Evolutionary conservation across 768 basidiomycete genomes (phyloP).

Genomic region (Lentinula boryana): DNA sequence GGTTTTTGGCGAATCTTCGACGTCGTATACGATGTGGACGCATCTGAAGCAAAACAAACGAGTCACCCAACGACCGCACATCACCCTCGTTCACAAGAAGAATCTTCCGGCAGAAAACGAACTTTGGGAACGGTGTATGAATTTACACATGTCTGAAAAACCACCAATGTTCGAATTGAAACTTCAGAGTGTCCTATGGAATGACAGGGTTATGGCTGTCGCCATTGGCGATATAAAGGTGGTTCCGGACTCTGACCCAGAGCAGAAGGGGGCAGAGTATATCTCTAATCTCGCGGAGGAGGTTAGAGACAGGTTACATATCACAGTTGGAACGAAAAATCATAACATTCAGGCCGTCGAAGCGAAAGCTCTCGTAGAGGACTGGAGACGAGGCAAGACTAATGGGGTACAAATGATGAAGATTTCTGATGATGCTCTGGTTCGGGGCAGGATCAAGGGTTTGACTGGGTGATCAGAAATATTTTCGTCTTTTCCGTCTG

Average conservation of each 20-base stretch:
- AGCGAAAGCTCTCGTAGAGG: constrained; percentile 58
- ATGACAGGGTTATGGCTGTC: constrained; percentile 75
- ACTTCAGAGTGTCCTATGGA: constrained; percentile 65
- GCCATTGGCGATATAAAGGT: constrained; percentile 57
- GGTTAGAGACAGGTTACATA: constrained; percentile 55
- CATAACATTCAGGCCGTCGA: constrained; percentile 56
- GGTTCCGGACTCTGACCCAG: constrained; percentile 14
- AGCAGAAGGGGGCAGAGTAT: constrained; percentile 39
- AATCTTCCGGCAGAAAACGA: constrained; percentile 17
- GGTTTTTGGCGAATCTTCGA: constrained; percentile 22
- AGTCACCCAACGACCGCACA: constrained; percentile 63
- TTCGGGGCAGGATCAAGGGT: constrained; percentile 10
- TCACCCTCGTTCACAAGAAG: constrained; percentile 72
- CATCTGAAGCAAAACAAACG: constrained; percentile 37
- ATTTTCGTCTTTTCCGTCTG: not conserved
- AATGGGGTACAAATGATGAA: constrained; percentile 21
- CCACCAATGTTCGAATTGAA: constrained; percentile 57
- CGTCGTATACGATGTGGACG: constrained; percentile 40
- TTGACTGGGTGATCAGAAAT: constrained; percentile 1
- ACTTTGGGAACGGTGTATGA: constrained; percentile 46
- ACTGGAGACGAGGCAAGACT: constrained; percentile 35
- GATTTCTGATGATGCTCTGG: constrained; percentile 19
- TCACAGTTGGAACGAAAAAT: constrained; percentile 77
- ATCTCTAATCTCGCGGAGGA: constrained; percentile 38
- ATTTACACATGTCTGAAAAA: constrained; percentile 26